Evolutionary conservation across 208 protist species (phyloP), one percentile per base, ranked within the genome.

Genomic region (Porcisia hertigi): DNA sequence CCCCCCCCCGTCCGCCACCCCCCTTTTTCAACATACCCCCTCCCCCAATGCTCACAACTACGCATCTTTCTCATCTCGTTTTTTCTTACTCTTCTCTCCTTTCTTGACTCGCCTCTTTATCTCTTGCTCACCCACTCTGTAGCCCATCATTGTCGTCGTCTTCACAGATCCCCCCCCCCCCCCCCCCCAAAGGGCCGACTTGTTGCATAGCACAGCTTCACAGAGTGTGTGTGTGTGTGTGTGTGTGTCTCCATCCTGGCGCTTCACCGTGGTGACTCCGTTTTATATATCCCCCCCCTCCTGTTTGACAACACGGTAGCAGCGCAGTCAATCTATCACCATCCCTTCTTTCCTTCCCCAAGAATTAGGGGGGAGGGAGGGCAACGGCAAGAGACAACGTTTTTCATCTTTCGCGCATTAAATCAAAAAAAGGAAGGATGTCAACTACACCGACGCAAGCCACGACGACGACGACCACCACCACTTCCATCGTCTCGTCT

Each of bases 401-500:
- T 52, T 1, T 12, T 12, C 11, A 64, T 45, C 36, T 41, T n/a
- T 2, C 4, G 12, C 59, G 39, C 25, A 41, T 12, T 34, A 5
- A 25, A 30, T 30, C 30, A 0, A 30, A 30, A 30, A 30, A 30
- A 18, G 39, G 43, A 45, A 36, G 1, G 45, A 57, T 55, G 47
- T 43, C 65, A 2, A 43, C 65, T 43, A 36, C 30, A 70, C 45
- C 25, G 45, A 70, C 52, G 41, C 65, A 70, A 25, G 9, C 67
- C 12, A n/a, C 73, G 30, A 73, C 76, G 53, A 11, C 67, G 7
- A 34, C 73, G 30, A 73, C 76, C 18, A 45, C 77, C 18, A 71
- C 57, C 25, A 18, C 76, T 1, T 65, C 76, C 3, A 67, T 75
- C 23, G 82, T 97, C 45, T 84, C 76, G n/a, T 81, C 82, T 23